Percentiles rank a stretch among this genome's conserved stretches.
Evolutionary conservation across 148 eudicot species (phyloP).

Genomic region (Rhododendron simsii): DNA sequence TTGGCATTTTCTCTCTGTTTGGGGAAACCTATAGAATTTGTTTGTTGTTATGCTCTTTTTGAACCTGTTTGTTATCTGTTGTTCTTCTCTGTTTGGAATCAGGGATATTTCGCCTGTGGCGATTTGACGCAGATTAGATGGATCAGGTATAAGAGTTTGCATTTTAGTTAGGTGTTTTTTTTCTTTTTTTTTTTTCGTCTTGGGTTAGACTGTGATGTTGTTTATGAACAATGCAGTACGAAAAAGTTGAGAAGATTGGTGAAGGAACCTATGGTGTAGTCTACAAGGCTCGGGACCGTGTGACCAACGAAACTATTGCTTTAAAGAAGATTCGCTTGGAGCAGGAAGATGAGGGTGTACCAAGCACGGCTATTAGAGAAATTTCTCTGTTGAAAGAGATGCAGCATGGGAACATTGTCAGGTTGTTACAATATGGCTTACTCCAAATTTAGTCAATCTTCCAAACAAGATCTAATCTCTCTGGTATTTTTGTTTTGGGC

Average conservation of each 20-base stretch:
- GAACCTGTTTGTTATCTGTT: not conserved
- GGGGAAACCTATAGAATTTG: not conserved
- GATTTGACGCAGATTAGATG: conserved; percentile 3
- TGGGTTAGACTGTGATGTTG: not conserved
- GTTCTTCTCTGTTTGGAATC: not conserved
- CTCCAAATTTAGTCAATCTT: not conserved
- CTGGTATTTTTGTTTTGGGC: not conserved
- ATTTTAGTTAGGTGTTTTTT: not conserved
- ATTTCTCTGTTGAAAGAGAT: conserved; percentile 96
- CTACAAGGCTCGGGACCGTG: conserved; percentile 79
- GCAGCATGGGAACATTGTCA: conserved; percentile 92
- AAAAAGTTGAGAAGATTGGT: conserved; percentile 97
- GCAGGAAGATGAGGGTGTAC: conserved; percentile 99
- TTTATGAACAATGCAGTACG: conserved; percentile 49
- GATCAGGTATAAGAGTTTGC: conserved; percentile 6
- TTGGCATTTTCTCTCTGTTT: not conserved
- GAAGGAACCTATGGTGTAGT: conserved; percentile 98
- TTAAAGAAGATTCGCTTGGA: conserved; percentile 88
- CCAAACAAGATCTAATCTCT: not conserved
- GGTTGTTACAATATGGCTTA: conserved; percentile 26
- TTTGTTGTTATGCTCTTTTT: not conserved
- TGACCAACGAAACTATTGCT: conserved; percentile 86
- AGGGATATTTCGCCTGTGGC: not conserved
- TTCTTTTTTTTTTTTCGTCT: not conserved
- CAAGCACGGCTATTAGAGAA: conserved; percentile 96